Conservation (phyloP, 176 grass and related monocot species). For the Musa acuminata region DNA sequence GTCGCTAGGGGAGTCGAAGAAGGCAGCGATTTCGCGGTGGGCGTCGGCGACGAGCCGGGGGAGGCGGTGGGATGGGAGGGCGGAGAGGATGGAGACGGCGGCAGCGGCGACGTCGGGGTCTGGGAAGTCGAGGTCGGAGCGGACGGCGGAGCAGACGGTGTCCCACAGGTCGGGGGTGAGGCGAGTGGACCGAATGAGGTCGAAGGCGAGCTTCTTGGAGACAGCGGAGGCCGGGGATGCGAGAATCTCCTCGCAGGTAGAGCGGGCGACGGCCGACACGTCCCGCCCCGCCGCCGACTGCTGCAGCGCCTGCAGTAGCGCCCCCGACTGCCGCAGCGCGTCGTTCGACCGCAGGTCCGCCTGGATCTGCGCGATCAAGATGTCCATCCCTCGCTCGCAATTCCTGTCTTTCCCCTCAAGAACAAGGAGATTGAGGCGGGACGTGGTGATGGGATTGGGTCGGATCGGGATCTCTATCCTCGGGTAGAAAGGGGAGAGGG, state of each 20-base stretch:
- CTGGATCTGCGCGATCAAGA: slow-evolving; percentile 83
- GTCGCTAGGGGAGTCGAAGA: slow-evolving; percentile 15
- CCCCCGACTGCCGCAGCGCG: slow-evolving; percentile 81
- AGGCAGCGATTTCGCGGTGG: slow-evolving; percentile 19
- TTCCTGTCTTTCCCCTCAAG: not conserved
- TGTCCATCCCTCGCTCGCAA: slow-evolving; percentile 47
- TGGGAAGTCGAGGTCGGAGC: slow-evolving; percentile 75
- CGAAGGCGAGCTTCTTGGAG: slow-evolving; percentile 83
- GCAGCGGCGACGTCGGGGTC: slow-evolving; percentile 86
- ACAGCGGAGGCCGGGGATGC: slow-evolving; percentile 63
- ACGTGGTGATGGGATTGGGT: not conserved
- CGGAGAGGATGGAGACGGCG: slow-evolving; percentile 73
- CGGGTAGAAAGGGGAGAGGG: too few species aligned
- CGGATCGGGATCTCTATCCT: not conserved
- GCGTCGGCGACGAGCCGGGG: slow-evolving; percentile 68
- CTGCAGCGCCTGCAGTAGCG: slow-evolving; percentile 78
- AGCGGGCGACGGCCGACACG: slow-evolving; percentile 75
- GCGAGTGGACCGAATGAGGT: slow-evolving; percentile 73
- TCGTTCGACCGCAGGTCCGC: slow-evolving; percentile 72
- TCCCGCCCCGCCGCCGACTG: slow-evolving; percentile 80
- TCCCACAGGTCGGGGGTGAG: slow-evolving; percentile 71
- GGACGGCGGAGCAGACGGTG: slow-evolving; percentile 53
- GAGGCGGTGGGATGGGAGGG: slow-evolving; percentile 71
- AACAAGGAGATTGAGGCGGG: not conserved
- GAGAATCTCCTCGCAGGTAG: slow-evolving; percentile 72